Evolutionary conservation across 495 filamentous ascomycete genomes (phyloP), one percentile per base, ranked within the genome.

Genomic region (Tirmania nivea): DNA sequence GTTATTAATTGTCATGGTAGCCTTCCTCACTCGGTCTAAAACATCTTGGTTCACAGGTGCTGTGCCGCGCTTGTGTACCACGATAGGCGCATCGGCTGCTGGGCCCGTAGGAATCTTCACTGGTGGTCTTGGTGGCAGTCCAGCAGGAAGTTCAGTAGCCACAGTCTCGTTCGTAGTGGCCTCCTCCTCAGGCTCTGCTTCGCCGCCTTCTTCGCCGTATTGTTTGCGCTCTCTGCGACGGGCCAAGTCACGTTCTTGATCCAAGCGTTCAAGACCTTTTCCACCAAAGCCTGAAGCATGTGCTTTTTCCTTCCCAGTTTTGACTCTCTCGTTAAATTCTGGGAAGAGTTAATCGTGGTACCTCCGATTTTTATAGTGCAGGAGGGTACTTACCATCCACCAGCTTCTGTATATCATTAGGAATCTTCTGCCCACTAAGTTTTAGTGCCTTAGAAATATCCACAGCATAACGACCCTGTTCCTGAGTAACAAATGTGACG

Each of bases 401-500:
- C 56, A 85, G 63, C 52, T 78, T 78, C 59, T 77, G 72, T 19
- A 86, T 66, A 1, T 73, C 70, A 60, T 86, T 79, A 1, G 90
- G 88, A 1, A 95, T 72, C 19, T 76, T 70, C 63, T 90, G 84
- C 9, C 80, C 83, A 67, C 86, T 94, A 65, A 94, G 84, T 59
- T 82, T 81, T n/a, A 99, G 71, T 9, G 92, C 92, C 67, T 92
- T 95, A 39, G 83, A 79, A 55, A 99, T 89, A 59, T 90, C 85
- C 17, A 85, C 73, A 8, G 89, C 79, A 62, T 84, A 95, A 39
- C 87, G 81, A 59, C 90, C 88, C 60, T 99, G 86, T 11, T 92
- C 84, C 51, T 83, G 77, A 1, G 86, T 94, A 52, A 99, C 70
- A 66, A 99, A 94, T 0, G 90, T 96, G 47, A 96, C 84, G 0